Conservation (phyloP, 2,329 filamentous ascomycete species). For the Zarea fungicola region DNA sequence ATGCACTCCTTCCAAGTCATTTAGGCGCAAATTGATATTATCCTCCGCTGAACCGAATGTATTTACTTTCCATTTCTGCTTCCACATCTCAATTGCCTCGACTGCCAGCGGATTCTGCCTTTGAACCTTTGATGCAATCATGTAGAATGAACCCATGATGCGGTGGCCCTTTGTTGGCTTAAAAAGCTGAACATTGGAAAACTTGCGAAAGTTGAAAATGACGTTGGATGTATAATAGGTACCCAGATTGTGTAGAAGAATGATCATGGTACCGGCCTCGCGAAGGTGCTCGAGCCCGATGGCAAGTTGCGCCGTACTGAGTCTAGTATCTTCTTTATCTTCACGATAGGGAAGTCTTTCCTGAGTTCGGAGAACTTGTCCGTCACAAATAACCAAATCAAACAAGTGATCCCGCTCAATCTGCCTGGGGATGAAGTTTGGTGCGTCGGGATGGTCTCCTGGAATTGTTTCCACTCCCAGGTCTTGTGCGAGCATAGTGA, state of each 20-base stretch:
- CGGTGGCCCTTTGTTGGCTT: slow-evolving; percentile 39
- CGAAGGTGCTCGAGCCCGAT: slow-evolving; percentile 41
- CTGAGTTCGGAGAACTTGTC: slow-evolving; percentile 40
- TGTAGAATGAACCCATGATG: slow-evolving; percentile 47
- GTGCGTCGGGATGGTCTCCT: slow-evolving; percentile 19
- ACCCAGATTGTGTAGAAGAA: slow-evolving; percentile 46
- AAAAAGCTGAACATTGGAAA: slow-evolving; percentile 36
- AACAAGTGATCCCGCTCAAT: slow-evolving; percentile 26
- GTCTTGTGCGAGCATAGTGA: slow-evolving; percentile 47
- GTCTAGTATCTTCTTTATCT: slow-evolving; percentile 29
- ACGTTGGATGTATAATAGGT: slow-evolving; percentile 30
- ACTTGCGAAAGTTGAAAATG: slow-evolving; percentile 35
- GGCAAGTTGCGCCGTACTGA: slow-evolving; percentile 35
- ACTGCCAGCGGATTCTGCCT: slow-evolving; percentile 26
- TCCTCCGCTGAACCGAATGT: slow-evolving; percentile 33
- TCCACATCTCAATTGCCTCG: slow-evolving; percentile 35
- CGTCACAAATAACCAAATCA: slow-evolving; percentile 43
- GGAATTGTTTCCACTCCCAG: slow-evolving; percentile 33
- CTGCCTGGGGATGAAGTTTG: slow-evolving; percentile 25
- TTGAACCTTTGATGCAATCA: slow-evolving; percentile 41
- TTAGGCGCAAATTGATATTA: slow-evolving; percentile 7
- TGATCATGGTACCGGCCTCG: slow-evolving; percentile 44
- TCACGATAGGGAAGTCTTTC: slow-evolving; percentile 27
- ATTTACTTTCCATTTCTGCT: slow-evolving; percentile 31
- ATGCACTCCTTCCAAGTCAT: slow-evolving; percentile 3